Percentiles rank a stretch among this genome's conserved stretches.
Evolutionary conservation across 23 red algal species (phyloP).

Genomic region (Rhodosorus marinus): DNA sequence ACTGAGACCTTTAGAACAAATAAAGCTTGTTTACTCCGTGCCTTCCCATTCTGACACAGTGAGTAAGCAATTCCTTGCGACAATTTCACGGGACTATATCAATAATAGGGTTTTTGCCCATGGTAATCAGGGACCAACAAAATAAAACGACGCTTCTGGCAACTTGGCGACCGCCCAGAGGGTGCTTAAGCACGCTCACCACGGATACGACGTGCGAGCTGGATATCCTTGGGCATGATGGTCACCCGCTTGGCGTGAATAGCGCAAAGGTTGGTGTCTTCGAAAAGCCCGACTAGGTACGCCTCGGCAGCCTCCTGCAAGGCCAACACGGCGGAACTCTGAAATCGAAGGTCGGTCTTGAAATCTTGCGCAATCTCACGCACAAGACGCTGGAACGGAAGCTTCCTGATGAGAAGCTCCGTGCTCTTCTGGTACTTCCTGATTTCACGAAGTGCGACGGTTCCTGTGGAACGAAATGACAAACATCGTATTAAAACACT

Average conservation of each 20-base stretch:
- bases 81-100: too few species aligned
- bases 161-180: too few species aligned
- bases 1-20: too few species aligned
- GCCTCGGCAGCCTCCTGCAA: slow-evolving; percentile 98
- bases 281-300: slow-evolving; percentile 94
- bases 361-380: slow-evolving; percentile 99
- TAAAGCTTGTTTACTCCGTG: too few species aligned
- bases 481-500: too few species aligned
- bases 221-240: slow-evolving; percentile 99
- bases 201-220: slow-evolving; percentile 94
- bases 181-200: slow-evolving; percentile 87
- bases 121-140: too few species aligned
- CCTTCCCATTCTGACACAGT: too few species aligned
- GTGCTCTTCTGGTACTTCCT: slow-evolving; percentile 99
- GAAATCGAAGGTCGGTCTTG: slow-evolving; percentile 99
- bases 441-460: slow-evolving; percentile 97
- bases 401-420: slow-evolving; percentile 98
- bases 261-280: slow-evolving; percentile 98
- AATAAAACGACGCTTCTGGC: too few species aligned
- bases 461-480: too few species aligned
- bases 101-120: too few species aligned
- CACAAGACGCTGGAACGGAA: slow-evolving; percentile 98
- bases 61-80: too few species aligned
- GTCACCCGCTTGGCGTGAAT: slow-evolving; percentile 99
- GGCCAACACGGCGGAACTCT: slow-evolving; percentile 88